Evolutionary conservation across 257 asterid species (phyloP).

Genomic region (Rehmannia glutinosa): DNA sequence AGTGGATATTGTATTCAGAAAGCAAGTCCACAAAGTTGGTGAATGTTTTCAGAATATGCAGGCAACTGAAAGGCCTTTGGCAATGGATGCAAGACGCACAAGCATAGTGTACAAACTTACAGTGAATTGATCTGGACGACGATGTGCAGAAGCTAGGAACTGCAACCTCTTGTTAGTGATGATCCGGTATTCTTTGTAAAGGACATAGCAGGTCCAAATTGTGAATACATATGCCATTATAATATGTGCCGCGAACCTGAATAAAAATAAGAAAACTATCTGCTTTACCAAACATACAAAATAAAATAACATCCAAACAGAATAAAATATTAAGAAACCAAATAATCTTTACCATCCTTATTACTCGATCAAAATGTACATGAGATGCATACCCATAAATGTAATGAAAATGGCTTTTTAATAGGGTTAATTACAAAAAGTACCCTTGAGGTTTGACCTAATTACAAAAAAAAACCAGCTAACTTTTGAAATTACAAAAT

Average conservation of each 20-base stretch:
- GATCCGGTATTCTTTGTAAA: slow-evolving; percentile 71
- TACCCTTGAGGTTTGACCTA: too few relatives aligned
- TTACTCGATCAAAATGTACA: background rate
- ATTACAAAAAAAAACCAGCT: too few relatives aligned
- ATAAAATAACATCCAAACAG: too few relatives aligned
- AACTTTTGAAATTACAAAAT: too few relatives aligned
- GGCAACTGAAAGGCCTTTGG: slow-evolving; percentile 1
- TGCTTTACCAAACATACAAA: background rate
- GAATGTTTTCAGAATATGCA: background rate
- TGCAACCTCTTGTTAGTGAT: slow-evolving; percentile 64
- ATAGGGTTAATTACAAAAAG: too few relatives aligned
- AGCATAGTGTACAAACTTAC: slow-evolving; percentile 38
- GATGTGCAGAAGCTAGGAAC: slow-evolving; percentile 77
- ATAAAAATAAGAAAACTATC: background rate
- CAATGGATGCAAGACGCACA: background rate
- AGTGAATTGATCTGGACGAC: slow-evolving; percentile 85
- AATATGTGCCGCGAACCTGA: slow-evolving; percentile 82
- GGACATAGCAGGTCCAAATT: slow-evolving; percentile 75
- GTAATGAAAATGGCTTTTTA: background rate
- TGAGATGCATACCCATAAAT: background rate
- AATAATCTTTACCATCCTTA: background rate
- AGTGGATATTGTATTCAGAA: too few relatives aligned
- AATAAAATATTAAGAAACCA: too few relatives aligned
- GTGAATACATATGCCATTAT: slow-evolving; percentile 72
- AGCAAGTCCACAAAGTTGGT: too few relatives aligned